Conservation (phyloP, 768 basidiomycete species). For the Mycena rosella region DNA sequence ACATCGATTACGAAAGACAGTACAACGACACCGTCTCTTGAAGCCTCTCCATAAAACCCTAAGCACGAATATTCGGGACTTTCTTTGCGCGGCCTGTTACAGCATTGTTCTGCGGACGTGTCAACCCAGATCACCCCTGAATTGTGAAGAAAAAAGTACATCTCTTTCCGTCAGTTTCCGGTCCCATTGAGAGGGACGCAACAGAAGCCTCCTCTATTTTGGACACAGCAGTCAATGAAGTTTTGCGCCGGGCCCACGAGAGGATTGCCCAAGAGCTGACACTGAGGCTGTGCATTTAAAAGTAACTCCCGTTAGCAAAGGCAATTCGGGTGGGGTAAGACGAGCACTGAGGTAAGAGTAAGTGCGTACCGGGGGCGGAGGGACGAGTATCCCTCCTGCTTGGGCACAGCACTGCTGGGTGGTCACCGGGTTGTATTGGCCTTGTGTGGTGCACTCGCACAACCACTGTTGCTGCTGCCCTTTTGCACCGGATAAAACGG, state of each 20-base stretch:
- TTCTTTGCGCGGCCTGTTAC: constrained; percentile 6
- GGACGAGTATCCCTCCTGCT: no score
- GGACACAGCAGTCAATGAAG: constrained; percentile 16
- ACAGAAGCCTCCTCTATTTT: constrained; percentile 1
- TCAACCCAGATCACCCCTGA: background rate
- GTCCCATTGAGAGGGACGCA: constrained; percentile 13
- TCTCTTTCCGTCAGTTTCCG: background rate
- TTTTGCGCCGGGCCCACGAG: constrained; percentile 19
- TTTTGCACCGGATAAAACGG: constrained; percentile 9
- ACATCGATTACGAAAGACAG: background rate
- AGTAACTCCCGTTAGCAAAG: background rate
- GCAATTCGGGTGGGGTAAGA: no score
- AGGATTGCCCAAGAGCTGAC: constrained; percentile 9
- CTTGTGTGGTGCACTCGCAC: background rate
- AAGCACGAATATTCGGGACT: constrained; percentile 1
- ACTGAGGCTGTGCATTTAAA: constrained; percentile 14
- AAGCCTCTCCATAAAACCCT: constrained; percentile 14
- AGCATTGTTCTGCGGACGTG: constrained; percentile 4
- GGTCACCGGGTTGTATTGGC: no score
- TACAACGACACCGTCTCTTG: constrained; percentile 5
- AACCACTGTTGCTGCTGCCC: constrained; percentile 9
- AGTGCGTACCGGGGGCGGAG: no score
- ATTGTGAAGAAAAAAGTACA: no score
- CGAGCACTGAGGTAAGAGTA: no score
- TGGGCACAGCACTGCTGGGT: no score